phyloP scores from a whole-genome alignment of 148 eudicot species.

The Polygonum maritimum region DNA sequence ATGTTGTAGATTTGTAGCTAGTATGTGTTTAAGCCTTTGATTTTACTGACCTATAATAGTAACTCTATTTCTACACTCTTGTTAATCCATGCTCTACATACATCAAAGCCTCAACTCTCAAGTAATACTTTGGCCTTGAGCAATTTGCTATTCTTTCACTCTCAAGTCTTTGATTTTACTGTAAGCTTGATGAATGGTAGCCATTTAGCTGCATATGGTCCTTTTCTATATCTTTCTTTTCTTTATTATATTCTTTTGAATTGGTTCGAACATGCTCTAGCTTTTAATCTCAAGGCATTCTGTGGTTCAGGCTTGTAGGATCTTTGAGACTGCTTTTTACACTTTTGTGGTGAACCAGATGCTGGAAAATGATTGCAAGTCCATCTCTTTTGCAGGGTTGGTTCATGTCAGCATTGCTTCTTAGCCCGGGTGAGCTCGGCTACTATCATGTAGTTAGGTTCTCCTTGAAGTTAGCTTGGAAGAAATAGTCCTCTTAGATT shows the following conservation, averaged over 20 bases:
- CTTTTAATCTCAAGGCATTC: background rate
- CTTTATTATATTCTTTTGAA: background rate
- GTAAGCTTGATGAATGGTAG: too few relatives aligned
- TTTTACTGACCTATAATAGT: too few relatives aligned
- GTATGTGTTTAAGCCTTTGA: too few relatives aligned
- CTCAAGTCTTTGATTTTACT: too few relatives aligned
- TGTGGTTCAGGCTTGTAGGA: background rate
- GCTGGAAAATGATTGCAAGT: background rate
- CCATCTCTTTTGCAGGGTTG: constrained; percentile 54
- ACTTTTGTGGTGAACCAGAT: background rate
- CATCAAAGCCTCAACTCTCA: background rate
- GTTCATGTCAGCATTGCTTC: constrained; percentile 93
- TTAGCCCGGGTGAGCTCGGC: constrained; percentile 92
- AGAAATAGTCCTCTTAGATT: background rate
- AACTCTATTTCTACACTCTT: background rate
- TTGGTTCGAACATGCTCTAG: background rate
- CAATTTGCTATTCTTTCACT: background rate
- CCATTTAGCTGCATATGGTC: background rate
- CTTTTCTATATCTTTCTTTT: background rate
- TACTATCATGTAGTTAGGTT: constrained; percentile 20
- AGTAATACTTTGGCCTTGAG: background rate
- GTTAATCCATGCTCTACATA: background rate
- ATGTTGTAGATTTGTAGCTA: too few relatives aligned
- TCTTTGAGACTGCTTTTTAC: background rate
- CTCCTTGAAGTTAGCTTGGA: background rate